A percentile compares a stretch with the other conserved stretches of the same genome.
Evolutionary conservation across 148 eudicot species (phyloP).

Genomic region (Cornus controversa): DNA sequence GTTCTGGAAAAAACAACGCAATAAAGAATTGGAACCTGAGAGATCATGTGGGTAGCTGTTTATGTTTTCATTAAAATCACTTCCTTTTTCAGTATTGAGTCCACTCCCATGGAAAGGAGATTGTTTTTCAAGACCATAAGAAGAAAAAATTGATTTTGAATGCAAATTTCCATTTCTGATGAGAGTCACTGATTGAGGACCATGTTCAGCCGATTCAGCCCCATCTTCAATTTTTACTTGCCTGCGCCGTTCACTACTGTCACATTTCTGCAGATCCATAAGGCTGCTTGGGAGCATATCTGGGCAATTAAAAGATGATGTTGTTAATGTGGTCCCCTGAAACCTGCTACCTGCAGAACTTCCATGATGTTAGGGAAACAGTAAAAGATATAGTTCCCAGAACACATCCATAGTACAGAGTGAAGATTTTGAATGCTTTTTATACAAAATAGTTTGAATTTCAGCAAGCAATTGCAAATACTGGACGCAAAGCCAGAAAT

Average conservation of each 20-base stretch:
- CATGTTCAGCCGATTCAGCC: constrained; percentile 11
- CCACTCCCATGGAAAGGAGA: constrained; percentile 14
- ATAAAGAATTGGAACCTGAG: constrained; percentile 6
- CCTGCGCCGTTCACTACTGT: constrained; percentile 29
- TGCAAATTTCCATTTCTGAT: constrained; percentile 28
- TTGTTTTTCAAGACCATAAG: constrained; percentile 19
- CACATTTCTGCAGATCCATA: constrained; percentile 24
- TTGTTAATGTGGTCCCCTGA: constrained; percentile 27
- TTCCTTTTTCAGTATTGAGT: constrained; percentile 17
- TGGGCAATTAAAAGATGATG: constrained; percentile 47
- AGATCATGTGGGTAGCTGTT: constrained; percentile 18
- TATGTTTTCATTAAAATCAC: constrained; percentile 18
- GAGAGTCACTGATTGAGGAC: constrained; percentile 25
- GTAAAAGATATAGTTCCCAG: no score
- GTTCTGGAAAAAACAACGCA: constrained; percentile 26
- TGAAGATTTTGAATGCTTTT: no score
- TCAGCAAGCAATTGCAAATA: no score
- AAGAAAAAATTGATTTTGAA: constrained; percentile 25
- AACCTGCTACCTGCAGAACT: constrained; percentile 37
- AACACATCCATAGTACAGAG: no score
- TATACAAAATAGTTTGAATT: no score
- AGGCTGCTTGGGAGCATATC: constrained; percentile 31
- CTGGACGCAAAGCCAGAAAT: no score
- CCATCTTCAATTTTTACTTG: constrained; percentile 44
- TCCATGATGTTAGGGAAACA: constrained; percentile 18